Percentiles rank a stretch among this genome's conserved stretches.
Conservation (phyloP, 768 basidiomycete genomes). For the Sporobolomyces roseus region DNA sequence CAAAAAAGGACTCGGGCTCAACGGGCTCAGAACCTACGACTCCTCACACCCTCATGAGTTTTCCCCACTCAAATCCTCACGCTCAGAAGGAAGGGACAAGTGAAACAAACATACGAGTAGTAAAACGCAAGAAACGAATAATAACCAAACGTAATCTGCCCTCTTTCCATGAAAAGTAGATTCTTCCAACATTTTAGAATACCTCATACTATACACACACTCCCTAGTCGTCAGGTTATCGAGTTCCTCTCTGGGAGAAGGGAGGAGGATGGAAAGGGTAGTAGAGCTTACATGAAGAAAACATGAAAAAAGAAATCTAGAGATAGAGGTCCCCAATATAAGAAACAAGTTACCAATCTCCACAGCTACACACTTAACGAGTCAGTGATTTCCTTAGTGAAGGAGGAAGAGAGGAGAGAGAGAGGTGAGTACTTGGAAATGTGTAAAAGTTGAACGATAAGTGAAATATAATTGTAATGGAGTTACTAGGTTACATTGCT, state of each 20-base stretch:
- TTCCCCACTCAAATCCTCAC: no score
- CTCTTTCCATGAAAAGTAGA: slow-evolving; percentile 84
- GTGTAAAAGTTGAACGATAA: slow-evolving; percentile 36
- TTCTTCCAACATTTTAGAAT: slow-evolving; percentile 93
- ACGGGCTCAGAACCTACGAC: slow-evolving; percentile 43
- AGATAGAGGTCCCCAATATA: slow-evolving; percentile 90
- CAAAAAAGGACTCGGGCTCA: slow-evolving; percentile 56
- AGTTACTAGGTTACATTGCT: slow-evolving; percentile 45
- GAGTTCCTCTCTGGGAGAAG: slow-evolving; percentile 5
- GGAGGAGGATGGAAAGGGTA: background rate
- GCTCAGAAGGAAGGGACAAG: no score
- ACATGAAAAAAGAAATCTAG: slow-evolving; percentile 94
- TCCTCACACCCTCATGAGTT: no score
- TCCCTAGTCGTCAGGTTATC: background rate
- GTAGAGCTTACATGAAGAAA: slow-evolving; percentile 95
- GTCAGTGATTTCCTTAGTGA: background rate
- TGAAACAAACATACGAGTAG: slow-evolving; percentile 63
- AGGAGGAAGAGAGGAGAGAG: background rate
- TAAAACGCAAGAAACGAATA: slow-evolving; percentile 75
- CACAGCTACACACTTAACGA: slow-evolving; percentile 60
- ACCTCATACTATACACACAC: slow-evolving; percentile 71
- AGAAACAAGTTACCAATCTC: slow-evolving; percentile 84
- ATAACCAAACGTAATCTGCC: slow-evolving; percentile 94
- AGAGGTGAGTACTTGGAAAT: slow-evolving; percentile 40
- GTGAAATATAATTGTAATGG: slow-evolving; percentile 47